Base-by-base conservation (phyloP, 495 filamentous ascomycete genomes). In the Lophiotrema nucula region DNA sequence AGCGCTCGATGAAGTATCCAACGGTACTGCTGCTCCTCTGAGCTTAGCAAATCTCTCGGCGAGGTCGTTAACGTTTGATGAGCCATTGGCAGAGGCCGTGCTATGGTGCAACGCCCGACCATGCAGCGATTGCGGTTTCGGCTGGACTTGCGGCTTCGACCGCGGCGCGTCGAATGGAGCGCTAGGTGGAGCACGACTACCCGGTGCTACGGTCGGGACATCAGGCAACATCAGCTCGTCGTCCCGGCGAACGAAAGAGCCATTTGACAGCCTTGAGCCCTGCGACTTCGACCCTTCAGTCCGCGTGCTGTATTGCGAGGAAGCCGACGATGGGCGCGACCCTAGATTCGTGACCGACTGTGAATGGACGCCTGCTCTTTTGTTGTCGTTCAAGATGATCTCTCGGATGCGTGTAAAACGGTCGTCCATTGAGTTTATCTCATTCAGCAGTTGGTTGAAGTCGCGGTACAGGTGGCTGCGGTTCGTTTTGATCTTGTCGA, bases 311-410 rank as follows among this genome's bases (percentile, higher is more conserved):
- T 19, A 47, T 1, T 43, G 28, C 2, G 54, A 47, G 13, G 22
- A 33, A 23, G n/a, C 38, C 3, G 60, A 64, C 4, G 46, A 37
- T 22, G 64, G 60, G 10, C 58, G 57, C 4, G 47, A 25, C 12
- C 35, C 19, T 1, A 28, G 16, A 10, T 27, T 35, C 31, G 8
- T 8, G 15, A 35, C 31, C 31, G 31, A 35, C 8, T 35, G 8
- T 15, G 31, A 35, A 15, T 35, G 31, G 8, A 35, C 31, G 8
- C 83, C 83, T 27, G 69, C 82, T 49, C 74, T 75, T 19, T 64
- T 61, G 62, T 89, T 89, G 62, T 90, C 82, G 25, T 82, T 80
- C 47, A 81, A 78, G 60, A 92, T 92, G 23, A 83, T 76, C 1
- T 80, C 71, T 69, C 86, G 88, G 53, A 90, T 83, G 23, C 73